Conservation (phyloP, 2,329 filamentous ascomycete species). For the Byssoonygena ceratinophila region DNA sequence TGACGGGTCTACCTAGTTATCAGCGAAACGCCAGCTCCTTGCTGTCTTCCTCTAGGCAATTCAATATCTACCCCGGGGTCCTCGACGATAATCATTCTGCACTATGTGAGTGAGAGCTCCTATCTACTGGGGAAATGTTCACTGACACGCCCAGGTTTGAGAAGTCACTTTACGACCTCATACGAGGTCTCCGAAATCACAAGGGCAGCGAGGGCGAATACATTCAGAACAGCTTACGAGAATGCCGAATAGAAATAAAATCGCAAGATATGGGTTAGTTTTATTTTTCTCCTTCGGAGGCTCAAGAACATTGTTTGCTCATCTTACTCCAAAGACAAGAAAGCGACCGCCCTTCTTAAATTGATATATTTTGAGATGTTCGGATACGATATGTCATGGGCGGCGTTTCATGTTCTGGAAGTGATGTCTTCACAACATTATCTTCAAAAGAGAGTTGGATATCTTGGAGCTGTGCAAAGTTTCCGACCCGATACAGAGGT, state of each 20-base stretch:
- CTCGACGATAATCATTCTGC: too few species aligned
- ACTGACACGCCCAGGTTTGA: slow-evolving; percentile 62
- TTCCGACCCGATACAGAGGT: slow-evolving; percentile 94
- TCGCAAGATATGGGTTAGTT: slow-evolving; percentile 79
- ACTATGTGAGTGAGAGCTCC: neutral
- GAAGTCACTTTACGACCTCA: slow-evolving; percentile 98
- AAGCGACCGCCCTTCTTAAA: slow-evolving; percentile 90
- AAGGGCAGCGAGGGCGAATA: slow-evolving; percentile 93
- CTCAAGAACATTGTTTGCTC: slow-evolving; percentile 6
- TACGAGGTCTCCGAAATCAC: slow-evolving; percentile 86
- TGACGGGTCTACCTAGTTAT: too few species aligned
- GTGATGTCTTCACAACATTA: slow-evolving; percentile 97
- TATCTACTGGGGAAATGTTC: neutral
- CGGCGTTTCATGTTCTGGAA: slow-evolving; percentile 93
- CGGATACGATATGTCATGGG: slow-evolving; percentile 99
- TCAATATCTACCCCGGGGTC: too few species aligned
- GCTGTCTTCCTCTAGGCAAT: too few species aligned
- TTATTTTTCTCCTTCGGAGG: slow-evolving; percentile 23
- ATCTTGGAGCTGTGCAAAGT: slow-evolving; percentile 89
- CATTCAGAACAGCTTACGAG: slow-evolving; percentile 82
- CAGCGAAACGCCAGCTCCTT: too few species aligned
- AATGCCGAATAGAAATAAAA: slow-evolving; percentile 88
- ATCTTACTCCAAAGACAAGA: slow-evolving; percentile 55
- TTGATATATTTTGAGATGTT: slow-evolving; percentile 98
- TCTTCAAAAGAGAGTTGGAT: slow-evolving; percentile 88